These are phyloP conservation scores for Tilletiaria anomala DNA, from an alignment of 1,284 basidiomycete species.

Conservation along the genomic window DNA sequence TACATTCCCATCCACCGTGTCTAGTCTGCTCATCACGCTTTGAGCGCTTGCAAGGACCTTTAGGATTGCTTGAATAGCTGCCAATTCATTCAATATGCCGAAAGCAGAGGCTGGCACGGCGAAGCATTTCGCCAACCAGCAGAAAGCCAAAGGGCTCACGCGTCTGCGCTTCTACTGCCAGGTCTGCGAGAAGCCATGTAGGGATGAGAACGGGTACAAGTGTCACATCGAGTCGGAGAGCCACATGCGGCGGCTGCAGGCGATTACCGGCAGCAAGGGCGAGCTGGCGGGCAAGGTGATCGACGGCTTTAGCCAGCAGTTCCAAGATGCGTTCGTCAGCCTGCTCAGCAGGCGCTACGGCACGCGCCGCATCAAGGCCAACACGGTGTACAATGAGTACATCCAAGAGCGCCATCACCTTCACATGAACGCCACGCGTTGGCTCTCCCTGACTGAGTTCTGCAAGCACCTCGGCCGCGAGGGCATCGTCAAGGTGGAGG, in stretches of 20 bases:
- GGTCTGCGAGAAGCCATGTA: conserved; percentile 33
- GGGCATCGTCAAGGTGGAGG: conserved; percentile 81
- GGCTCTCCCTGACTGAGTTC: conserved; percentile 93
- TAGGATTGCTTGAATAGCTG: too few relatives aligned
- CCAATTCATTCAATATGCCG: conserved; percentile 8
- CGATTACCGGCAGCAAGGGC: conserved; percentile 51
- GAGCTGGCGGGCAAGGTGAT: conserved; percentile 84
- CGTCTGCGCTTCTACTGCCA: conserved; percentile 39
- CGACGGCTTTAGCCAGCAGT: conserved; percentile 70
- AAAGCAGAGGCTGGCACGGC: conserved; percentile 9
- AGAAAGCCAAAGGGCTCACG: conserved; percentile 37
- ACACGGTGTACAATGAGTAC: conserved; percentile 94
- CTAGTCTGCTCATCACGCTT: too few relatives aligned
- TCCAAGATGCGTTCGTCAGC: conserved; percentile 80
- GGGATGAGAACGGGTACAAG: conserved; percentile 37
- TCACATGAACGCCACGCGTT: conserved; percentile 97
- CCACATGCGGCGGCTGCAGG: conserved; percentile 88
- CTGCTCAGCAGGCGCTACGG: conserved; percentile 56
- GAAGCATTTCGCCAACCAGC: conserved; percentile 35
- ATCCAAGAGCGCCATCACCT: conserved; percentile 87
- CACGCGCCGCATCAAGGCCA: conserved; percentile 47
- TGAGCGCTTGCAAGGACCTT: too few relatives aligned
- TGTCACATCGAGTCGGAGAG: conserved; percentile 64
- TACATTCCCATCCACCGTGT: too few relatives aligned
- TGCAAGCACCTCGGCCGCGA: conserved; percentile 73